phyloP scores from a whole-genome alignment of 1,139 yeast species.

The Starmera stellimalicola region DNA sequence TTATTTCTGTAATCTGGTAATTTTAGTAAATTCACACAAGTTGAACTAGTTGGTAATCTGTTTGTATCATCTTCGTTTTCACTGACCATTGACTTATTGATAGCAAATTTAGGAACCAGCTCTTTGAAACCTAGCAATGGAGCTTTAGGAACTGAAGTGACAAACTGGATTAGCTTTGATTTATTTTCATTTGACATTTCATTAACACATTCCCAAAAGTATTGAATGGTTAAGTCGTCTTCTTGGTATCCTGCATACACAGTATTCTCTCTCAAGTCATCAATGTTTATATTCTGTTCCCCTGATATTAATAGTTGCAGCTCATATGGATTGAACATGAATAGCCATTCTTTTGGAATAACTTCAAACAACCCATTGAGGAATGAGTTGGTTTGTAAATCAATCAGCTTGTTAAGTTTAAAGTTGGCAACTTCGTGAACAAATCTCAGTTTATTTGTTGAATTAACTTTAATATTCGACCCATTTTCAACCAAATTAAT shows the following conservation, averaged over 20 bases:
- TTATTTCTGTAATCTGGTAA: constrained; percentile 74
- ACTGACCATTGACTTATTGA: constrained; percentile 39
- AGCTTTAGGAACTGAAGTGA: constrained; percentile 85
- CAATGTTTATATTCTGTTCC: constrained; percentile 53
- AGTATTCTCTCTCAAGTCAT: constrained; percentile 56
- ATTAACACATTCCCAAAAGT: constrained; percentile 69
- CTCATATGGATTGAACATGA: constrained; percentile 78
- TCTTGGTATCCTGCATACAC: constrained; percentile 59
- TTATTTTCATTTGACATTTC: constrained; percentile 59
- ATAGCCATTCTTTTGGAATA: constrained; percentile 66
- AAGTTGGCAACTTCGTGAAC: constrained; percentile 73
- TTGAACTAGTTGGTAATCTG: constrained; percentile 83
- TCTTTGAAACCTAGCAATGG: constrained; percentile 81
- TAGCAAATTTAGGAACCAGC: constrained; percentile 72
- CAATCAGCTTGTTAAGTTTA: constrained; percentile 58
- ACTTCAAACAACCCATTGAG: constrained; percentile 62
- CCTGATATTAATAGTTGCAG: constrained; percentile 80
- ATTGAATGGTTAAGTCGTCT: constrained; percentile 44
- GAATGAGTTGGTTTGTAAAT: constrained; percentile 54
- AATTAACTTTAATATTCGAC: constrained; percentile 40
- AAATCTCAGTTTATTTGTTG: constrained; percentile 60
- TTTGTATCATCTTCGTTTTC: constrained; percentile 38
- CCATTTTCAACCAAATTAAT: constrained; percentile 62
- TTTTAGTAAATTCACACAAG: constrained; percentile 83
- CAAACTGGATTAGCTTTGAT: constrained; percentile 65